These are phyloP conservation scores for Neonectria sp. DNA, from an alignment of 2,329 filamentous ascomycete genomes.

Conservation along the genomic window DNA sequence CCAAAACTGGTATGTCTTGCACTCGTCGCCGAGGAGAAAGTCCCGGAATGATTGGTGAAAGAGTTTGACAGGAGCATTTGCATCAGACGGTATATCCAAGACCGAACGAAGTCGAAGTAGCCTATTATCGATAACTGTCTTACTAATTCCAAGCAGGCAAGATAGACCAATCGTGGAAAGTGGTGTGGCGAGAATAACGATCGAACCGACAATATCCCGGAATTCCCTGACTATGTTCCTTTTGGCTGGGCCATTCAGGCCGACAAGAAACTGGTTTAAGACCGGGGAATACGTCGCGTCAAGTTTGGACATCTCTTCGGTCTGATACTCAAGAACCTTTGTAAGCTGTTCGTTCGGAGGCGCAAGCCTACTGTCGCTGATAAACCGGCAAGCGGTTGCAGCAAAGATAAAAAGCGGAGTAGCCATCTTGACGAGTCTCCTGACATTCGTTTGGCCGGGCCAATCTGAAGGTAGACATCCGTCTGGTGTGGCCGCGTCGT, in stretches of 20 bases:
- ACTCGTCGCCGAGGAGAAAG: slow-evolving; percentile 43
- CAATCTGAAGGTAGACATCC: slow-evolving; percentile 44
- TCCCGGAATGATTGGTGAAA: slow-evolving; percentile 58
- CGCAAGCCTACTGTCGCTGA: too few relatives aligned
- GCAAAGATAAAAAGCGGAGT: slow-evolving; percentile 55
- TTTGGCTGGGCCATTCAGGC: too few relatives aligned
- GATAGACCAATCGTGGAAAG: too few relatives aligned
- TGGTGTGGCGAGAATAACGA: slow-evolving; percentile 46
- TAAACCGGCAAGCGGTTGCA: slow-evolving; percentile 50
- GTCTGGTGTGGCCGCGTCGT: neutral
- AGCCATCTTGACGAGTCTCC: slow-evolving; percentile 25
- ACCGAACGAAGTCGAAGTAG: slow-evolving; percentile 48
- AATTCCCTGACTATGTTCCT: too few relatives aligned
- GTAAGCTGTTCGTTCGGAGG: too few relatives aligned
- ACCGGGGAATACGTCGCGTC: slow-evolving; percentile 31
- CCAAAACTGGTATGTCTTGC: slow-evolving; percentile 36
- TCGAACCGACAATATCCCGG: slow-evolving; percentile 26
- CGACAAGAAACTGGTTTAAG: too few relatives aligned
- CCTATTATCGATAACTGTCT: too few relatives aligned
- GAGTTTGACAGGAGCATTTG: slow-evolving; percentile 43
- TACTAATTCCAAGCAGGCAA: too few relatives aligned
- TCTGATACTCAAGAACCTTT: slow-evolving; percentile 38
- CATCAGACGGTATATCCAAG: slow-evolving; percentile 47
- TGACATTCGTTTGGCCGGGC: slow-evolving; percentile 34
- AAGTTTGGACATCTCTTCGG: slow-evolving; percentile 10